Percentiles rank a stretch among this genome's conserved stretches.
Conservation (phyloP, 2,329 filamentous ascomycete species). For the Cytospora mali region DNA sequence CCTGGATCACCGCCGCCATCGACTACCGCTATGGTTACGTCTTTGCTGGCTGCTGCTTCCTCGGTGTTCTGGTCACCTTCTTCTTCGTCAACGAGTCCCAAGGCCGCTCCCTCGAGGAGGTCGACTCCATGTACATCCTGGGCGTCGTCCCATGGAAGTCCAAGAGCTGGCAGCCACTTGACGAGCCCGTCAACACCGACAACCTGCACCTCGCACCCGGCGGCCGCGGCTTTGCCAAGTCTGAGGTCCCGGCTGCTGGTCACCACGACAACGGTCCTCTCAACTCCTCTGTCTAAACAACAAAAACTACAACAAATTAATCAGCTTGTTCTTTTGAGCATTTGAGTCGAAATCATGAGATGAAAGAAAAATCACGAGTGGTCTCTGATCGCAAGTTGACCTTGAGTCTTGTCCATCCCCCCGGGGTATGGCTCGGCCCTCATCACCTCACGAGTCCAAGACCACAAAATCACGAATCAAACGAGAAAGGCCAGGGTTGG, state of each 20-base stretch:
- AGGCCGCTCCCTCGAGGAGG: constrained; percentile 65
- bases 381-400: neutral
- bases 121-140: constrained; percentile 67
- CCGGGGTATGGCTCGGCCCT: neutral
- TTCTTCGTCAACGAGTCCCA: constrained; percentile 68
- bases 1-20: constrained; percentile 65
- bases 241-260: constrained; percentile 21
- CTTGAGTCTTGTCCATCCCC: neutral
- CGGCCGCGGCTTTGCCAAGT: constrained; percentile 24
- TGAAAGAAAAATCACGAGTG: constrained; percentile 1
- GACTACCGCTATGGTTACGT: constrained; percentile 66
- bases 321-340: neutral
- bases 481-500: neutral
- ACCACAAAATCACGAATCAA: neutral
- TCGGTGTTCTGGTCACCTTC: constrained; percentile 60
- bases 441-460: neutral
- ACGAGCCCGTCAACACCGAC: constrained; percentile 27
- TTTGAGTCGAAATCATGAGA: constrained; percentile 6
- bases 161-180: constrained; percentile 44
- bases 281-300: constrained; percentile 13
- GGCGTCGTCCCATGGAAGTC: constrained; percentile 60
- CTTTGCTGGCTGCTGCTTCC: constrained; percentile 64
- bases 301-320: neutral
- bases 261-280: constrained; percentile 22
- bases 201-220: constrained; percentile 26